phyloP scores from a whole-genome alignment of 208 protist species.

The Phytomonas sp. region DNA sequence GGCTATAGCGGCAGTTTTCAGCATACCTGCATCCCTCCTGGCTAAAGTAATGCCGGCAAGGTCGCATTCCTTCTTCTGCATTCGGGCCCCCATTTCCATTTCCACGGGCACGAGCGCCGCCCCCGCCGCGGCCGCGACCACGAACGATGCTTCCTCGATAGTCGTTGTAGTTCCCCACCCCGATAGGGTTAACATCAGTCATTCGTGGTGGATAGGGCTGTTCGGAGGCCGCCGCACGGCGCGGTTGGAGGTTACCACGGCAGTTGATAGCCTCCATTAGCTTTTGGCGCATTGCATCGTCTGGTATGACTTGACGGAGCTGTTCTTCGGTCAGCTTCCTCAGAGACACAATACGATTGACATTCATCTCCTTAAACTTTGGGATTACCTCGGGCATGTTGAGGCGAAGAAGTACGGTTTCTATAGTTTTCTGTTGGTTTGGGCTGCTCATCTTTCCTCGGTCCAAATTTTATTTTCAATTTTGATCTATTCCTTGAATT shows the following conservation, averaged over 20 bases:
- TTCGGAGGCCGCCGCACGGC: slow-evolving; percentile 20
- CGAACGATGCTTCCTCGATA: slow-evolving; percentile 17
- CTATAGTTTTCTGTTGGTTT: slow-evolving; percentile 42
- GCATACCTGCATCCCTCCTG: slow-evolving; percentile 71
- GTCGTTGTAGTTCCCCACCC: slow-evolving; percentile 18
- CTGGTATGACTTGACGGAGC: slow-evolving; percentile 57
- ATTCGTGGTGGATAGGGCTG: slow-evolving; percentile 30
- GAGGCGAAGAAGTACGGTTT: slow-evolving; percentile 70
- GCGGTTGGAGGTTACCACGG: slow-evolving; percentile 44
- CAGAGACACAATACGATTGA: slow-evolving; percentile 69
- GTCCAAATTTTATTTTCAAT: background rate
- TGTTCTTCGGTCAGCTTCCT: slow-evolving; percentile 63
- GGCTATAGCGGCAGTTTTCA: slow-evolving; percentile 76
- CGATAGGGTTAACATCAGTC: slow-evolving; percentile 6
- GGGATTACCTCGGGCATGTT: slow-evolving; percentile 61
- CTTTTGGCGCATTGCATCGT: slow-evolving; percentile 47
- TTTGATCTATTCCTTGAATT: background rate
- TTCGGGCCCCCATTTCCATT: slow-evolving; percentile 12
- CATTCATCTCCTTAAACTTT: slow-evolving; percentile 54
- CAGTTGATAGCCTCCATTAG: slow-evolving; percentile 71
- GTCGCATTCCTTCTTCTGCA: slow-evolving; percentile 20
- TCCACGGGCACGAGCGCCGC: slow-evolving; percentile 21
- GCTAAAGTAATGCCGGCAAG: slow-evolving; percentile 67
- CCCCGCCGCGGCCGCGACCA: slow-evolving; percentile 25
- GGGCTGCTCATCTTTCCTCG: slow-evolving; percentile 4